These are phyloP conservation scores for Leccinum pachyderme DNA, from an alignment of 1,284 basidiomycete genomes.

Conservation along the genomic window DNA sequence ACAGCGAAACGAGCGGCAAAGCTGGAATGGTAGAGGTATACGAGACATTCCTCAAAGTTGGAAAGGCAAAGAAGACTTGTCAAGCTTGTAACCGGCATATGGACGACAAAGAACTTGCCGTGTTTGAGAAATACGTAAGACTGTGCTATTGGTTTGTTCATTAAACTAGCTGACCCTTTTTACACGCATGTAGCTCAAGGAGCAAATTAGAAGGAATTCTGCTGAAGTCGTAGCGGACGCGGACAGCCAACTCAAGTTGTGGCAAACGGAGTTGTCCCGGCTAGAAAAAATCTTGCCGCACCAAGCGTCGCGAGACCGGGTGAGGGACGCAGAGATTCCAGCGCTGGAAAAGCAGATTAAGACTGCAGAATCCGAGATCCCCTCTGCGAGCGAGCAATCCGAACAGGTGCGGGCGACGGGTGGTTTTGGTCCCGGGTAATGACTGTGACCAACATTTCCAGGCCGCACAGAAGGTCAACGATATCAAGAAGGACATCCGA, in stretches of 20 bases:
- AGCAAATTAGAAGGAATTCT: slow-evolving; percentile 51
- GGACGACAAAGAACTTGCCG: slow-evolving; percentile 55
- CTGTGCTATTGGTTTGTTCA: neutral
- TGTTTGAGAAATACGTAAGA: slow-evolving; percentile 69
- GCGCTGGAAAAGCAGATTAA: slow-evolving; percentile 64
- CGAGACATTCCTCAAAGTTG: slow-evolving; percentile 58
- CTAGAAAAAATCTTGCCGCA: slow-evolving; percentile 59
- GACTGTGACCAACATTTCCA: slow-evolving; percentile 20
- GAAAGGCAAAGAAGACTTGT: slow-evolving; percentile 69
- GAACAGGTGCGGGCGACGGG: slow-evolving; percentile 51
- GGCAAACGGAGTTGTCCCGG: slow-evolving; percentile 59
- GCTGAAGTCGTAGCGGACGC: slow-evolving; percentile 40
- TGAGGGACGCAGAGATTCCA: slow-evolving; percentile 66
- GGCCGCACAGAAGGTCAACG: slow-evolving; percentile 48
- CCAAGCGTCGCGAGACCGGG: slow-evolving; percentile 49
- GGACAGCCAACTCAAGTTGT: slow-evolving; percentile 50
- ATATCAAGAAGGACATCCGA: slow-evolving; percentile 52
- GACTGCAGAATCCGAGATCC: slow-evolving; percentile 52
- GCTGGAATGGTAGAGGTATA: slow-evolving; percentile 57
- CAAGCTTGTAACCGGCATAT: slow-evolving; percentile 76
- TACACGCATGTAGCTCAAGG: slow-evolving; percentile 43
- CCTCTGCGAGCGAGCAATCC: slow-evolving; percentile 47
- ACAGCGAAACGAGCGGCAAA: slow-evolving; percentile 25
- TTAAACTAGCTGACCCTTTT: slow-evolving; percentile 1
- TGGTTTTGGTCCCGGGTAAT: neutral